phyloP scores from a whole-genome alignment of 129 eudicot species.

The Tanacetum coccineum region DNA sequence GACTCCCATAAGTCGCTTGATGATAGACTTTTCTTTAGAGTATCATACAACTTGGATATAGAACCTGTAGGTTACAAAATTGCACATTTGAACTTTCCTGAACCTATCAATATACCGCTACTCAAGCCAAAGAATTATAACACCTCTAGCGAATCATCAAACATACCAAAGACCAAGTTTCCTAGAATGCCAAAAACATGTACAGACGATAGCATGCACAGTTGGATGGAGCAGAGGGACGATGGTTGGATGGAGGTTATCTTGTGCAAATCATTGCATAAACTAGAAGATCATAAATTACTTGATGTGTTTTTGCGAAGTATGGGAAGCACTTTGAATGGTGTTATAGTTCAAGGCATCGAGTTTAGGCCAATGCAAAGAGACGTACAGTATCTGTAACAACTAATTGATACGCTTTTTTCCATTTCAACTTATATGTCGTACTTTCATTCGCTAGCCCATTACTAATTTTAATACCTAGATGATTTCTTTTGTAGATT shows the following conservation, averaged over 20 bases:
- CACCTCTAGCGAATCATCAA: neutral
- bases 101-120: conserved; percentile 19
- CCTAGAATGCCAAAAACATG: neutral
- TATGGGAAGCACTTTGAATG: neutral
- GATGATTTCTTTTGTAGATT: no score
- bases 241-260: conserved; percentile 25
- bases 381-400: neutral
- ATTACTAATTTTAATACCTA: no score
- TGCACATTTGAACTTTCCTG: conserved; percentile 2
- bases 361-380: conserved; percentile 11
- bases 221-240: conserved; percentile 4
- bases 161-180: conserved; percentile 1
- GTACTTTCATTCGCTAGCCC: no score
- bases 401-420: no score
- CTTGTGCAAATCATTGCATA: neutral
- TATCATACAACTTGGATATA: neutral
- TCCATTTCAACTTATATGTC: no score
- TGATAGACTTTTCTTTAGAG: neutral
- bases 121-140: conserved; percentile 9
- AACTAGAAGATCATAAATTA: neutral
- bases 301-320: neutral
- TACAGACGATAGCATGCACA: neutral
- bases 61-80: neutral
- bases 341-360: conserved; percentile 15
- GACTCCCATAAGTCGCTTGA: neutral